Base-by-base conservation (phyloP, 164 flowering plant genomes). In the Houttuynia cordata region DNA sequence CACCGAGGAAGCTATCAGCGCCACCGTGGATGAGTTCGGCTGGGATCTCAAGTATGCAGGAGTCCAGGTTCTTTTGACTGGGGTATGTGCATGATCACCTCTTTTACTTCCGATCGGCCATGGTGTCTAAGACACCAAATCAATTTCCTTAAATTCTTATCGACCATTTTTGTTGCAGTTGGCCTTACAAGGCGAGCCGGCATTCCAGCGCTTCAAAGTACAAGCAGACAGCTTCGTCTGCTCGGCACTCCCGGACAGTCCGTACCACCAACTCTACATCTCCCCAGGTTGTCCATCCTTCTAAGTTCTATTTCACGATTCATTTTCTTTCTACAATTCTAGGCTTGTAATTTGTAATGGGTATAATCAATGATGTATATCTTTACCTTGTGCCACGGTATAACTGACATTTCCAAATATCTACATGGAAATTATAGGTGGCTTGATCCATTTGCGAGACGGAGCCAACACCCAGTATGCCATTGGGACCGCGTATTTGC, bases 11-110 rank as follows among this genome's bases (percentile, higher is more conserved):
- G 61, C 91, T 61, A 79, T 80, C 30, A 79, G 72, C 64, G 84
- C 79, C 8, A 57, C 51, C 52, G 93, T 87, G 0, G 70, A 80
- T 21, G 97, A 92, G 71, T 92, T 83, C 53, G 87, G 85, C 63
- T 92, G 96, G 98, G 98, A 92, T 64, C 85, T 89, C n/a, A 92
- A 92, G 62, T 92, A 83, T 59, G 93, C 98, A 10, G 98, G 95
- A 15, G 84, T 76, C 37, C 93, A 92, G 62, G 60, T 92, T 60
- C 83, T 92, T 59, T 80, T 92, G 18, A 58, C 91, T 3, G 24
- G 75, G 68, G 98, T 91, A 63, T 52, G 62, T 37, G 9, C 56
- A 37, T 51, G 34, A 57, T 24, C 57, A 61, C 58, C 24, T 4
- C 24, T 21, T 13, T 21, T 0, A 21, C 13, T 3, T 53, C n/a